phyloP scores from a whole-genome alignment of 805 yeast species.

The Candida ipomoeae region DNA sequence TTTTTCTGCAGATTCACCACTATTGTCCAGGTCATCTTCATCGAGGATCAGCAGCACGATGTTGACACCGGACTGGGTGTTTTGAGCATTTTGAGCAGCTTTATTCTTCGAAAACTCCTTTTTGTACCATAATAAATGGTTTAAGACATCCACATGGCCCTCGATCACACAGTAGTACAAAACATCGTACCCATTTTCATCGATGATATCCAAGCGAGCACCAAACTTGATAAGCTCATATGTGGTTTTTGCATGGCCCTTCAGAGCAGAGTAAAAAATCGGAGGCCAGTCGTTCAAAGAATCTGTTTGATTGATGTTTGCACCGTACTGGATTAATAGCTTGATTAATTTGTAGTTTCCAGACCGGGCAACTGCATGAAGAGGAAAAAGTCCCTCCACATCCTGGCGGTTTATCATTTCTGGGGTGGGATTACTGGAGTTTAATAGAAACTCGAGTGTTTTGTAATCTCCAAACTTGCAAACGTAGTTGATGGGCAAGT shows the following conservation, averaged over 20 bases:
- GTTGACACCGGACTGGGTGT: background rate
- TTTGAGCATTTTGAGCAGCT: background rate
- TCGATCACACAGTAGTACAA: slow-evolving; percentile 90
- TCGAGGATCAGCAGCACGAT: slow-evolving; percentile 18
- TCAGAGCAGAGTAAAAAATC: slow-evolving; percentile 81
- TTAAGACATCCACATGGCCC: slow-evolving; percentile 81
- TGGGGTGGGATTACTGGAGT: slow-evolving; percentile 26
- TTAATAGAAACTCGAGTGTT: slow-evolving; percentile 61
- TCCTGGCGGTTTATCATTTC: slow-evolving; percentile 49
- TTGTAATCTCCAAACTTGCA: slow-evolving; percentile 78
- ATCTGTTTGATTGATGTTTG: slow-evolving; percentile 71
- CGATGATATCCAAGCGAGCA: slow-evolving; percentile 64
- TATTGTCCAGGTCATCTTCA: slow-evolving; percentile 34
- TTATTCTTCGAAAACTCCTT: slow-evolving; percentile 10
- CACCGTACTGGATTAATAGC: slow-evolving; percentile 65
- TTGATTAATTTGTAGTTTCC: slow-evolving; percentile 72
- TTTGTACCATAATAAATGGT: slow-evolving; percentile 52
- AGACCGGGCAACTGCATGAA: slow-evolving; percentile 83
- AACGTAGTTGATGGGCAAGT: slow-evolving; percentile 78
- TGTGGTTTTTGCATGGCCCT: slow-evolving; percentile 73
- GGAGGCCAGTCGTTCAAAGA: slow-evolving; percentile 93
- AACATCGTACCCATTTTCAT: slow-evolving; percentile 78
- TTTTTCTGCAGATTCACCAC: slow-evolving; percentile 27
- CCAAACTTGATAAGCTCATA: slow-evolving; percentile 66
- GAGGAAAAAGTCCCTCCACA: slow-evolving; percentile 84